Percentiles rank a stretch among this genome's conserved stretches.
These are phyloP conservation scores for Aspergillus fumigatus DNA, from an alignment of 2,329 filamentous ascomycete genomes.

Conservation along the genomic window DNA sequence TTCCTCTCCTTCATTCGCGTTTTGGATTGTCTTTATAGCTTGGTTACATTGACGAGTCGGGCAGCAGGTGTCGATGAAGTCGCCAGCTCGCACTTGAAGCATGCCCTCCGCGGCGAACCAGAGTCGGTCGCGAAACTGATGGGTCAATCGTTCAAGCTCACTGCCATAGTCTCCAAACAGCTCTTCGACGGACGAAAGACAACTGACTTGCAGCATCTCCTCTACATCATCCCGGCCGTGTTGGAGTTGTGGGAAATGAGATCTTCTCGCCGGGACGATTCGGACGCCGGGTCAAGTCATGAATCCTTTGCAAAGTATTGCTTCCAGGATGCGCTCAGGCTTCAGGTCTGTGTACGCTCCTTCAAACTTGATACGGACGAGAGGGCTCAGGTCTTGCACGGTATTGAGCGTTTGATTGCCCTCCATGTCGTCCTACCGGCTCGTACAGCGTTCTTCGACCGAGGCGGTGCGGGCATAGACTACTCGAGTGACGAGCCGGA, in stretches of 20 bases:
- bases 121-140: slow-evolving; percentile 32
- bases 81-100: slow-evolving; percentile 37
- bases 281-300: slow-evolving; percentile 32
- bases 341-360: slow-evolving; percentile 26
- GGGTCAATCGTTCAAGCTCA: slow-evolving; percentile 31
- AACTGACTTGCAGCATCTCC: slow-evolving; percentile 31
- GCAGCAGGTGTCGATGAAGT: slow-evolving; percentile 24
- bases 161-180: slow-evolving; percentile 27
- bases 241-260: slow-evolving; percentile 37
- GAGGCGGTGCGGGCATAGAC: slow-evolving; percentile 30
- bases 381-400: slow-evolving; percentile 26
- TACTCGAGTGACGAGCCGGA: slow-evolving; percentile 31
- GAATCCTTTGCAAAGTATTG: slow-evolving; percentile 31
- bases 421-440: slow-evolving; percentile 40
- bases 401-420: slow-evolving; percentile 35
- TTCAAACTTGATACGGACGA: slow-evolving; percentile 29
- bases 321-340: slow-evolving; percentile 31
- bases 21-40: slow-evolving; percentile 32
- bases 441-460: slow-evolving; percentile 34
- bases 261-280: slow-evolving; percentile 30
- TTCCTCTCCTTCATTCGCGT: slow-evolving; percentile 31
- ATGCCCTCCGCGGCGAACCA: slow-evolving; percentile 35
- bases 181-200: slow-evolving; percentile 26
- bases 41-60: slow-evolving; percentile 25
- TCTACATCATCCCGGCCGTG: slow-evolving; percentile 30